These are phyloP conservation scores for Penicillium polonicum DNA, from an alignment of 2,329 filamentous ascomycete species.

Conservation along the genomic window DNA sequence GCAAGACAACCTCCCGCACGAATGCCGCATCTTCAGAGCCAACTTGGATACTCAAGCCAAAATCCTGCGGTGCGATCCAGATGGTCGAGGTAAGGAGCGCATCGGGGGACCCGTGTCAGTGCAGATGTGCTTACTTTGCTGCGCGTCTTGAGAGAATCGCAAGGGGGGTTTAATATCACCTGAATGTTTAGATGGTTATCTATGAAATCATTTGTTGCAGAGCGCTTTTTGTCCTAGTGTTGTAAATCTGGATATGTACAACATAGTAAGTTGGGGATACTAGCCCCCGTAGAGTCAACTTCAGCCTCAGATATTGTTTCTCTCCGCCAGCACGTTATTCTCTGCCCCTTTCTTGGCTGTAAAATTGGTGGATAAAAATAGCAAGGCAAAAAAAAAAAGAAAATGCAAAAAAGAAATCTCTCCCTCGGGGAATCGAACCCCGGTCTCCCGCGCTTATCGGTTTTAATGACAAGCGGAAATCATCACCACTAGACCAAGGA, in stretches of 20 bases:
- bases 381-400: too few species aligned
- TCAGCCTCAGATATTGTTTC: too few species aligned
- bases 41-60: neutral
- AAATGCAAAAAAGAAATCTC: neutral
- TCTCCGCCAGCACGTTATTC: too few species aligned
- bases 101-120: neutral
- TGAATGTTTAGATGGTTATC: neutral
- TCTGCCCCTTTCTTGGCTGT: too few species aligned
- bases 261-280: too few species aligned
- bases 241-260: too few species aligned
- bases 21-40: neutral
- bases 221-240: too few species aligned
- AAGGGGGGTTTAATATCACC: neutral
- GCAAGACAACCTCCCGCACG: neutral
- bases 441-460: slow-evolving; percentile 38
- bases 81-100: neutral
- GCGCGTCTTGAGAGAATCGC: neutral
- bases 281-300: too few species aligned
- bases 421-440: slow-evolving; percentile 37
- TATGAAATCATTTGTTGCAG: neutral
- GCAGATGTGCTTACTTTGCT: neutral
- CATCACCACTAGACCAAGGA: slow-evolving; percentile 43
- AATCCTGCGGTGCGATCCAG: neutral
- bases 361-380: too few species aligned
- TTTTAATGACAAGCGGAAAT: slow-evolving; percentile 41